A percentile compares a stretch with the other conserved stretches of the same genome.
phyloP scores from a whole-genome alignment of 2,329 filamentous ascomycete species.

The Talaromyces sp. region DNA sequence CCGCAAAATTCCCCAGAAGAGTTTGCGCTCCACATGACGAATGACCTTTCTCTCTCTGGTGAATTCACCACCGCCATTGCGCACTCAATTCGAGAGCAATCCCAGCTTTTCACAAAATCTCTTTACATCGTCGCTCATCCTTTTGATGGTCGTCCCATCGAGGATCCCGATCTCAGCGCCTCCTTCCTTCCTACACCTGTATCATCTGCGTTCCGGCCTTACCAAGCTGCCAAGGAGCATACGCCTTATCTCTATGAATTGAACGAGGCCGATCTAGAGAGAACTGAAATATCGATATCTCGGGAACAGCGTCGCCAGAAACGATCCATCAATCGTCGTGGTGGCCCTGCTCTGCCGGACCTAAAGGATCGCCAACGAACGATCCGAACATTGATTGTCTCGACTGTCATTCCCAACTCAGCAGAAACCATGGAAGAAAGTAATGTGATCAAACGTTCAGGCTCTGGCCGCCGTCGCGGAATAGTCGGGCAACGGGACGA shows the following conservation, averaged over 20 bases:
- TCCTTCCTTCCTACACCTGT: conserved; percentile 86
- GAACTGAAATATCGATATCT: conserved; percentile 88
- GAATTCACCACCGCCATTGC: conserved; percentile 98
- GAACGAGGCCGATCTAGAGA: conserved; percentile 84
- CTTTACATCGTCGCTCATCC: conserved; percentile 91
- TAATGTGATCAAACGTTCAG: conserved; percentile 78
- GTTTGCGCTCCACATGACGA: conserved; percentile 86
- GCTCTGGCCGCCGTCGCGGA: conserved; percentile 63
- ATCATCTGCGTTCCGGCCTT: conserved; percentile 79
- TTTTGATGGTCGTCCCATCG: conserved; percentile 90
- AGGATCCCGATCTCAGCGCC: conserved; percentile 84
- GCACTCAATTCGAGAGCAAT: conserved; percentile 95
- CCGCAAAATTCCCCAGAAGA: conserved; percentile 91
- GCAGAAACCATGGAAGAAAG: conserved; percentile 80
- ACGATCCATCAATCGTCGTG: conserved; percentile 88
- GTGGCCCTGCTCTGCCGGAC: conserved; percentile 91
- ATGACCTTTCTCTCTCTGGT: conserved; percentile 85
- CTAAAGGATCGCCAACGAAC: conserved; percentile 93
- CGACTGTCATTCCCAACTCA: conserved; percentile 86
- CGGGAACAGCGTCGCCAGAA: conserved; percentile 94
- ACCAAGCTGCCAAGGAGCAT: conserved; percentile 91
- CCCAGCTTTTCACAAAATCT: conserved; percentile 90
- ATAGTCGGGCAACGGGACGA: conserved; percentile 62
- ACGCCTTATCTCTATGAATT: conserved; percentile 93
- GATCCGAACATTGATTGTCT: conserved; percentile 88